Evolutionary conservation across 192 early-diverging fungal genomes (phyloP), one percentile per base, ranked within the genome.

Genomic region (Thamnidium elegans): DNA sequence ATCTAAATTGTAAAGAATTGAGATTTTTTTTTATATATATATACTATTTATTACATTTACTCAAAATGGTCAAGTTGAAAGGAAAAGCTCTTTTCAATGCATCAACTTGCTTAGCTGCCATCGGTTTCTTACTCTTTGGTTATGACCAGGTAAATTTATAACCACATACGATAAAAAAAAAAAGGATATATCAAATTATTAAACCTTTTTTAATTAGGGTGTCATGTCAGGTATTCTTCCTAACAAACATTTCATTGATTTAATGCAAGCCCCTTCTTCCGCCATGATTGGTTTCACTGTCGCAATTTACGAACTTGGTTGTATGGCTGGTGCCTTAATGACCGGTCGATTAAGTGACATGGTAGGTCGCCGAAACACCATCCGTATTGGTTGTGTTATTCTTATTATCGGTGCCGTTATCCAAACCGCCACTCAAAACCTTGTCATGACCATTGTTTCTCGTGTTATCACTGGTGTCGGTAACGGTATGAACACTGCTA

Each of bases 21-120:
- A 39, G 5, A 36, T 36, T 36, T 39, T 9, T 39, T 39, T 39
- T 39, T 10, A 39, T 26, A 26, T 26, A 26, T 26, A 26, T 26
- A n/a, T n/a, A n/a, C n/a, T n/a, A 39, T 10, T 39, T 39, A 39
- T 39, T 39, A 9, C 9, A 39, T 39, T 9, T 39, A 39, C 4
- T 39, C 36, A 39, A 39, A 39, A 48, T 56, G 42, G 31, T 56
- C 32, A 32, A 56, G 19, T 56, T 56, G 55, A 56, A 69, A 56
- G 68, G 60, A 44, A 63, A 63, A 30, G 76, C 84, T 62, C 81
- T 87, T 61, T 86, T 79, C 50, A 79, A 74, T n/a, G 80, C 67
- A 48, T 84, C 85, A 17, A 84, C 79, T 5, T 69, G 64, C 54
- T 50, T 69, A 30, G 68, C 58, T 9, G 68, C 61, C 13, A 9